A percentile compares a stretch with the other conserved stretches of the same genome.
Conservation (phyloP, 495 filamentous ascomycete species). For the Zalerion maritima region DNA sequence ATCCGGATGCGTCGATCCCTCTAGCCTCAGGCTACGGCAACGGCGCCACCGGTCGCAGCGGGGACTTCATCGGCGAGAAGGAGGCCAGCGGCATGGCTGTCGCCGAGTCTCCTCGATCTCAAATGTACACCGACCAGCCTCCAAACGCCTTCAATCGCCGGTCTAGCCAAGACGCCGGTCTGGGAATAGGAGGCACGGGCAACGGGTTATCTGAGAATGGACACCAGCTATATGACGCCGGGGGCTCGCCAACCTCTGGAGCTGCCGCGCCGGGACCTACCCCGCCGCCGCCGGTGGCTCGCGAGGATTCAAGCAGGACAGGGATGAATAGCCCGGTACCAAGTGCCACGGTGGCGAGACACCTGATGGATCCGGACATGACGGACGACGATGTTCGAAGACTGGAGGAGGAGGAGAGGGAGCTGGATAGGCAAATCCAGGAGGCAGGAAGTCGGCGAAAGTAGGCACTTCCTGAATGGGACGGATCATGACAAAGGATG, state of each 20-base stretch:
- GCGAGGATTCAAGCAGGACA: slow-evolving; percentile 3
- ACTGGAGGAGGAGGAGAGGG: slow-evolving; percentile 34
- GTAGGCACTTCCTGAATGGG: too few relatives aligned
- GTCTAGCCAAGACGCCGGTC: background rate
- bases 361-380: slow-evolving; percentile 37
- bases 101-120: slow-evolving; percentile 19
- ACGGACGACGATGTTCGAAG: slow-evolving; percentile 30
- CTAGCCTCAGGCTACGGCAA: slow-evolving; percentile 6
- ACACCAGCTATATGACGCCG: slow-evolving; percentile 1
- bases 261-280: background rate
- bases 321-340: slow-evolving; percentile 7
- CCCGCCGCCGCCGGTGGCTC: background rate
- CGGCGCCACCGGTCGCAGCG: slow-evolving; percentile 8
- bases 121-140: slow-evolving; percentile 20
- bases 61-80: slow-evolving; percentile 25
- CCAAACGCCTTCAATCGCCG: background rate
- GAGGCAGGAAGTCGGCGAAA: slow-evolving; percentile 15
- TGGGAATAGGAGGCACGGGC: background rate
- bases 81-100: slow-evolving; percentile 15
- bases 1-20: too few relatives aligned
- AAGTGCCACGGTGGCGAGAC: slow-evolving; percentile 6
- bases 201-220: background rate
- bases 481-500: too few relatives aligned
- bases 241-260: slow-evolving; percentile 1
- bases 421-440: slow-evolving; percentile 34